Base-by-base conservation (phyloP, 768 basidiomycete species). In the Boletus rubropictus region DNA sequence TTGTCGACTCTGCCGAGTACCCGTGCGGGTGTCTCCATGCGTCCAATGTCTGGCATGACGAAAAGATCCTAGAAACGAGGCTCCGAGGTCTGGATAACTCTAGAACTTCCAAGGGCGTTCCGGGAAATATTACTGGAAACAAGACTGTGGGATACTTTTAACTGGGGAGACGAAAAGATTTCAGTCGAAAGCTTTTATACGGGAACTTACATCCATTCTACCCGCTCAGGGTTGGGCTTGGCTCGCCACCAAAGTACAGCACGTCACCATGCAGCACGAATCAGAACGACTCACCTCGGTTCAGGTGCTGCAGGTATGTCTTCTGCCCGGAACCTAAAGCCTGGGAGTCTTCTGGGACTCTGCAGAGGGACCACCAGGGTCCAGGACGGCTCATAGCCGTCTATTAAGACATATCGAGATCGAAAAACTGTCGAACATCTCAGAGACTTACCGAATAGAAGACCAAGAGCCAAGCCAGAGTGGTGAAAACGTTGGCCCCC, bases 381-480 rank as follows among this genome's bases (percentile, higher is more conserved):
- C 6, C 32, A 28, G 22, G 18, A 31, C 24, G 50, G 38, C 21
- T 36, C 44, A 42, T 42, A 39, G 17, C 51, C 39, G 35, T 21
- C 24, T 9, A 34, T 14, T 35, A 4, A 8, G 24, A 25, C 24
- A 25, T 25, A 25, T 25, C 4, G 24, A 5, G 24, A 25, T 8
- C n/a, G n/a, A n/a, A n/a, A n/a, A n/a, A 25, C 24, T 25, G 24
- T 25, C 24, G 8, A 25, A 25, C 24, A 25, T 5, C 4, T 25
- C 29, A 21, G 42, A 36, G 50, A 41, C 15, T 8, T 46, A 41
- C 9, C 17, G 20, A 27, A 38, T 7, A 10, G 48, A 43, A 18
- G 25, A 47, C 50, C 57, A 54, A 59, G 54, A 49, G 55, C 40
- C 47, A 49, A 54, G 50, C 39, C 44, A 41, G 17, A 40, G 20